Percentiles rank a stretch among this genome's conserved stretches.
phyloP scores from a whole-genome alignment of 768 basidiomycete species.

The Phanerodontia chrysosporium region DNA sequence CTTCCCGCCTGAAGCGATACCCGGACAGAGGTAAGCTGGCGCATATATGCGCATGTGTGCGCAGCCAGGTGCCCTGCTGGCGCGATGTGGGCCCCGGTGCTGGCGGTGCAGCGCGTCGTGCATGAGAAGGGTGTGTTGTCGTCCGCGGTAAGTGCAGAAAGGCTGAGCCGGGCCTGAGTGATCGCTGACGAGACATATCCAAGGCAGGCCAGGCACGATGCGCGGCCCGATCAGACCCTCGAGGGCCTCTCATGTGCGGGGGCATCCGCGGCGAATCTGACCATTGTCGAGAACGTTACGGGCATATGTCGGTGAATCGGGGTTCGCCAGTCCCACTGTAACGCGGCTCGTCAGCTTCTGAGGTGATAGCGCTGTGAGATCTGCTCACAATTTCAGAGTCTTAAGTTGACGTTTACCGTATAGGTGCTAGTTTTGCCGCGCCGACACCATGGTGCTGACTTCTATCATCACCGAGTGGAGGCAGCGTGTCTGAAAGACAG shows the following conservation, averaged over 20 bases:
- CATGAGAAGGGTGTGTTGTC: neutral
- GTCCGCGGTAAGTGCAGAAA: neutral
- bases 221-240: neutral
- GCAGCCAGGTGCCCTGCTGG: neutral
- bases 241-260: constrained; percentile 5
- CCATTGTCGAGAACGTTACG: constrained; percentile 8
- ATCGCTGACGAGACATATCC: neutral
- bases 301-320: constrained; percentile 17
- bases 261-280: constrained; percentile 9
- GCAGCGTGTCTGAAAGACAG: neutral
- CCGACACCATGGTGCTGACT: constrained; percentile 7
- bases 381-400: neutral
- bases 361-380: constrained; percentile 9
- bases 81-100: neutral
- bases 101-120: neutral
- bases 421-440: constrained; percentile 3
- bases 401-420: constrained; percentile 12
- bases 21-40: neutral
- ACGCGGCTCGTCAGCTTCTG: constrained; percentile 1
- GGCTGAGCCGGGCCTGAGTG: neutral
- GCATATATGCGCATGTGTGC: neutral
- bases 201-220: neutral
- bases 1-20: constrained; percentile 1
- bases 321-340: neutral
- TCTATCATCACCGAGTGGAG: neutral